Conservation (phyloP, 108 stramenopile genomes). For the Discostella pseudostelligera region DNA sequence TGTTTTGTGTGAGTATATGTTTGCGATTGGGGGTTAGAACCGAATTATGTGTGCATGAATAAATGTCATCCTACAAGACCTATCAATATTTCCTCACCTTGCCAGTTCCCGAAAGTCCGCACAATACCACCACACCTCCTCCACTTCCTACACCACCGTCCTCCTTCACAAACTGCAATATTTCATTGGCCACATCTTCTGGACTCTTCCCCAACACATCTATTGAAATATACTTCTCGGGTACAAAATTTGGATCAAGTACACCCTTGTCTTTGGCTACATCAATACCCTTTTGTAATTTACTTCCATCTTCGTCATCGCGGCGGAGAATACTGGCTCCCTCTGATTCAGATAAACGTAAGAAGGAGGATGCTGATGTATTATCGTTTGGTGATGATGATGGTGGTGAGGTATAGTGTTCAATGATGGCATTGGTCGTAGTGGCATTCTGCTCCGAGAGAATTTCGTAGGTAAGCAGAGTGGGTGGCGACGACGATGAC, state of each 20-base stretch:
- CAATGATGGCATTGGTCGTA: slow-evolving; percentile 79
- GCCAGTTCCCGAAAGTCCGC: slow-evolving; percentile 83
- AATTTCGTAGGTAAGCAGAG: slow-evolving; percentile 41
- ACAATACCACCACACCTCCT: slow-evolving; percentile 80
- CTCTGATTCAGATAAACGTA: slow-evolving; percentile 29
- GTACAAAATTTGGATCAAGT: slow-evolving; percentile 70
- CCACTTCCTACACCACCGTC: slow-evolving; percentile 3
- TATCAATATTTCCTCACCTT: slow-evolving; percentile 39
- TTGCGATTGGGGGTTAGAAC: too few species aligned
- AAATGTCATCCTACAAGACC: neutral
- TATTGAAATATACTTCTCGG: slow-evolving; percentile 71
- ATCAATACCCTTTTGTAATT: slow-evolving; percentile 75
- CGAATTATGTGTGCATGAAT: too few species aligned
- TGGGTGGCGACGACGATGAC: slow-evolving; percentile 6
- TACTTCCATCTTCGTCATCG: slow-evolving; percentile 76
- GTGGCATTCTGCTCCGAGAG: slow-evolving; percentile 74
- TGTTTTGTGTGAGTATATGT: neutral
- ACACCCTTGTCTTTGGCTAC: slow-evolving; percentile 83
- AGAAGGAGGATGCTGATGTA: neutral
- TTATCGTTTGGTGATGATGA: too few species aligned
- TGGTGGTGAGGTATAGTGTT: slow-evolving; percentile 34
- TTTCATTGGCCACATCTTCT: slow-evolving; percentile 64
- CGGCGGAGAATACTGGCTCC: slow-evolving; percentile 62
- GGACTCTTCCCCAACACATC: slow-evolving; percentile 89
- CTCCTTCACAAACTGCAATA: slow-evolving; percentile 48